Evolutionary conservation across 78 protist genomes (phyloP).

Genomic region (Dictyostelium capitatum): DNA sequence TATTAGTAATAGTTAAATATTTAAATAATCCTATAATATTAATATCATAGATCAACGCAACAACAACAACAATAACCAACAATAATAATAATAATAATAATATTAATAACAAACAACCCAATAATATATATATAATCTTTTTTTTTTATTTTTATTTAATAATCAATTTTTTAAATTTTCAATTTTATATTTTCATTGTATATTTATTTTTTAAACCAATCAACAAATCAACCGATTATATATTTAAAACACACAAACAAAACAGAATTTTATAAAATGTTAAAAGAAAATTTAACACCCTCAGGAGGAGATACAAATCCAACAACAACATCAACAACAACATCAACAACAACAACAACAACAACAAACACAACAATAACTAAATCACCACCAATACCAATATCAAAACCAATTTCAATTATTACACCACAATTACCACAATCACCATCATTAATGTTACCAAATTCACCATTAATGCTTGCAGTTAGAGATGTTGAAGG

Average conservation of each 20-base stretch:
- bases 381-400: not conserved
- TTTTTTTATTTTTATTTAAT: not conserved
- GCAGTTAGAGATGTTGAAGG: conserved; percentile 7
- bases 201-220: not conserved
- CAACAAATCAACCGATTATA: not conserved
- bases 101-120: not conserved
- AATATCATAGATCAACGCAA: conserved; percentile 1
- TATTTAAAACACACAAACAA: not conserved
- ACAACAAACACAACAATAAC: not conserved
- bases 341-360: not conserved
- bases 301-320: conserved; percentile 14
- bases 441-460: conserved; percentile 29
- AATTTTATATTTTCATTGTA: not conserved
- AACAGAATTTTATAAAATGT: not conserved
- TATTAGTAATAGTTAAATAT: not conserved
- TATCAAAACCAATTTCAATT: not conserved
- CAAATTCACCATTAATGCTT: conserved; percentile 10
- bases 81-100: too few relatives aligned
- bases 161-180: not conserved
- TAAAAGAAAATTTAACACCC: not conserved
- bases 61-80: too few relatives aligned
- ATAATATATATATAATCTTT: not conserved
- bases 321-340: not conserved
- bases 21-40: conserved; percentile 2
- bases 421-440: not conserved